Evolutionary conservation across 345 rosid species (phyloP), one percentile per base, ranked within the genome.

Genomic region (Euphorbia peplus): DNA sequence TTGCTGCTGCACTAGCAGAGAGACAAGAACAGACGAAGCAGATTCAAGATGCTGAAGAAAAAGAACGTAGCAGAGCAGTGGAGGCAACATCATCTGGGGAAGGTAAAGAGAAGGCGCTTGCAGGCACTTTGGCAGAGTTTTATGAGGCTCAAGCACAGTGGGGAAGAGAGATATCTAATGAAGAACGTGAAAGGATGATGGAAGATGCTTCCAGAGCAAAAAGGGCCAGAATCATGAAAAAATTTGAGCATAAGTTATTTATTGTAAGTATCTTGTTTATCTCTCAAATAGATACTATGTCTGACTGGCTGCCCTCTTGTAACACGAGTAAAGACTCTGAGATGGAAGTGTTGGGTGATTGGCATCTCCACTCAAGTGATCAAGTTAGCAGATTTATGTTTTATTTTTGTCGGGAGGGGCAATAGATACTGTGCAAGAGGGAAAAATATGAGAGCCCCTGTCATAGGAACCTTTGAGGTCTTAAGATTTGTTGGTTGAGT

Each of bases 61-160:
- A 81, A 71, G 82, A 84, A 58, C 85, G 95, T 63, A 73, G 12
- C 55, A 78, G 74, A 62, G 84, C 70, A 47, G 63, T 80, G 69
- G 88, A 81, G 68, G 84, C 82, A 70, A 70, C 70, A 72, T 77
- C 82, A 68, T 82, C 88, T 30, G 80, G 76, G 70, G 85, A 74
- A 73, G 81, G 70, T 46, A 80, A 81, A 70, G 88, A 80, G 58
- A 80, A 79, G 63, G 87, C 84, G 3, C 93, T 78, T 74, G 97
- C 90, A 70, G 99, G 99, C 70, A 87, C 97, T 42, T 82, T 95
- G 78, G 93, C 97, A 14, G 99, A 95, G 81, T 95, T 95, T 84
- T 90, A 91, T 72, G 92, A 95, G 85, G 97, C 96, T 82, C 95
- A 91, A 84, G 84, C 96, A 9, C 85, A 89, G 46, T 95, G 96